Percentiles rank a stretch among this genome's conserved stretches.
These are phyloP conservation scores for Globisporangium nagaii DNA, from an alignment of 352 stramenopile genomes.

Conservation along the genomic window DNA sequence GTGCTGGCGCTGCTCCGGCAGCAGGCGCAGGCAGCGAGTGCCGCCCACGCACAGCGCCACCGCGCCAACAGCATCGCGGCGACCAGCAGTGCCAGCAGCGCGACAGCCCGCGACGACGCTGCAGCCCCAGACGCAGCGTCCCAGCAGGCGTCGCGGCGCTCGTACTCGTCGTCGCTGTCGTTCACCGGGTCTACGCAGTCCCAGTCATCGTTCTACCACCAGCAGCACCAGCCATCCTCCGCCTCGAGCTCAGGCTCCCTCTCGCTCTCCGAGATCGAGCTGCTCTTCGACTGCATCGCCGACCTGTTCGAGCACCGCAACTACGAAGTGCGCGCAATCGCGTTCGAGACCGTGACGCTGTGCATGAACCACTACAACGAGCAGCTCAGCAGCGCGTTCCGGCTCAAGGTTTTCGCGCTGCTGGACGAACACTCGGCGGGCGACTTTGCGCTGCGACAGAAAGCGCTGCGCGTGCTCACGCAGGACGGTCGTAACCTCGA, in stretches of 20 bases:
- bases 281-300: conserved; percentile 63
- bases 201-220: neutral
- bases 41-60: neutral
- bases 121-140: neutral
- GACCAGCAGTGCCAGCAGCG: neutral
- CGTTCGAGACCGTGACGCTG: conserved; percentile 70
- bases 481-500: conserved; percentile 59
- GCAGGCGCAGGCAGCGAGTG: conserved; percentile 8
- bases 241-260: conserved; percentile 1
- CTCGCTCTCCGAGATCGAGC: conserved; percentile 32
- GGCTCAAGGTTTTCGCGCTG: conserved; percentile 48
- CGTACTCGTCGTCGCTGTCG: conserved; percentile 11
- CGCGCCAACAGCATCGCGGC: neutral
- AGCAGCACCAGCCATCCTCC: neutral
- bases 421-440: conserved; percentile 29
- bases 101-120: neutral
- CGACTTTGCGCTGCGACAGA: conserved; percentile 58
- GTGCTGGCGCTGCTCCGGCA: conserved; percentile 34
- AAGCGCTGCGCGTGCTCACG: conserved; percentile 55
- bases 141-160: neutral
- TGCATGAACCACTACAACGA: conserved; percentile 58
- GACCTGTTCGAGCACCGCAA: conserved; percentile 73
- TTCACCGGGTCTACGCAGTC: neutral
- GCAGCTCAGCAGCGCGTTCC: conserved; percentile 32
- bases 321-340: conserved; percentile 52